A percentile compares a stretch with the other conserved stretches of the same genome.
These are phyloP conservation scores for Picea mariana DNA, from an alignment of 83 land plant species.

Conservation along the genomic window DNA sequence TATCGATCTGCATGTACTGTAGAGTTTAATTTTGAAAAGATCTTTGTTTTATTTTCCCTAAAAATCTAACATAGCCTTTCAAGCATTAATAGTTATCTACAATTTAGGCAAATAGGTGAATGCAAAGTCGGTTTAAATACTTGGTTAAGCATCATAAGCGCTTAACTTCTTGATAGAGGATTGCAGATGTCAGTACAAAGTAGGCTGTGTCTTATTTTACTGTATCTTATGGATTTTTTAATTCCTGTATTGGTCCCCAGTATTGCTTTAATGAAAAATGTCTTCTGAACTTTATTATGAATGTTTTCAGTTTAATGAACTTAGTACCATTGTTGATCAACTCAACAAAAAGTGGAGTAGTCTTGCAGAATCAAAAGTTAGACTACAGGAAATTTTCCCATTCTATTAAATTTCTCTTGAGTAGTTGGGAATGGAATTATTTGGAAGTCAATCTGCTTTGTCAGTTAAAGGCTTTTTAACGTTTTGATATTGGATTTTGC, in stretches of 20 bases:
- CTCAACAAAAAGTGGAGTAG: background rate
- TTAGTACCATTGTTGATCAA: background rate
- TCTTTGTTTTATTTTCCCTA: too few species aligned
- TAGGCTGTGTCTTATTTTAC: too few species aligned
- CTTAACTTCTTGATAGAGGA: too few species aligned
- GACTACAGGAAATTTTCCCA: background rate
- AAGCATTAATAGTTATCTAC: background rate
- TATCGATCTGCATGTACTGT: too few species aligned
- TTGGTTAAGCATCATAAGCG: background rate
- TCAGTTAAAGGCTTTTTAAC: too few species aligned
- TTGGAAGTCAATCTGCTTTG: too few species aligned
- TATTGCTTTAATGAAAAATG: background rate
- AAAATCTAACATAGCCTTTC: too few species aligned
- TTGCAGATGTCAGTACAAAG: too few species aligned
- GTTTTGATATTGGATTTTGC: too few species aligned
- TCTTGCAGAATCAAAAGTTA: background rate
- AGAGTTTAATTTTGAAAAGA: too few species aligned
- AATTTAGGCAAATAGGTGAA: background rate
- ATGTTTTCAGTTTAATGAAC: slow-evolving; percentile 8
- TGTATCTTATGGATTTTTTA: background rate
- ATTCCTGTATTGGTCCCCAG: background rate
- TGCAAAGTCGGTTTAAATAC: background rate
- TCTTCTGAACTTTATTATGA: background rate
- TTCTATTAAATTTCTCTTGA: too few species aligned
- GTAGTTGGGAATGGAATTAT: too few species aligned